These are phyloP conservation scores for Crithidia sp. DNA, from an alignment of 208 protist genomes.

Conservation along the genomic window DNA sequence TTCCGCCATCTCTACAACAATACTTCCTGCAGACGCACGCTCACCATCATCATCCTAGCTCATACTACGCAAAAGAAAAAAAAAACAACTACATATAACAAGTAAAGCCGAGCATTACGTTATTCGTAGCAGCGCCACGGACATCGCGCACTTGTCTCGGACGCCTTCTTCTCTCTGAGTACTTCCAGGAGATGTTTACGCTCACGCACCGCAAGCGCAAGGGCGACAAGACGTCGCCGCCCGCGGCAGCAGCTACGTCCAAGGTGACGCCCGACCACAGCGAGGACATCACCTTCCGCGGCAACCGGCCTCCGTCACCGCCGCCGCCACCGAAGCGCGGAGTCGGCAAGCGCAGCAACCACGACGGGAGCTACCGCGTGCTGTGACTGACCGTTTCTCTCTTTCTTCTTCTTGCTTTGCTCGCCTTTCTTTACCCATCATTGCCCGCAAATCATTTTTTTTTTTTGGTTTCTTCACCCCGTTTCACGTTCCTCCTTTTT, in stretches of 20 bases:
- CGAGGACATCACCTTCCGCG: not conserved
- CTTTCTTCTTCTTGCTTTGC: constrained; percentile 1
- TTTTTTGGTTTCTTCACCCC: constrained; percentile 3
- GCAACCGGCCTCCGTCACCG: constrained; percentile 1
- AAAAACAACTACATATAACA: too few species aligned
- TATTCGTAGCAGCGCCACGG: too few species aligned
- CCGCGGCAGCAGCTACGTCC: not conserved
- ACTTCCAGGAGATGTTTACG: not conserved
- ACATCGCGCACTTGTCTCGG: too few species aligned
- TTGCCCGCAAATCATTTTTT: constrained; percentile 4
- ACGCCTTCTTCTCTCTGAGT: too few species aligned
- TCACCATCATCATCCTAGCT: too few species aligned
- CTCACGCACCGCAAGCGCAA: not conserved
- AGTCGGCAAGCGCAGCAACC: not conserved
- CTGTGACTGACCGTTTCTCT: not conserved
- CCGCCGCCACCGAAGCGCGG: constrained; percentile 6
- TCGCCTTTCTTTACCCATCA: not conserved
- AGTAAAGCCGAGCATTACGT: too few species aligned
- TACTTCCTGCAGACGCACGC: too few species aligned
- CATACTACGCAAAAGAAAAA: too few species aligned
- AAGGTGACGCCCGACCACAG: not conserved
- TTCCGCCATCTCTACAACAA: too few species aligned
- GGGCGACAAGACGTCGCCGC: not conserved
- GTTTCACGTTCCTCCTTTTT: not conserved
- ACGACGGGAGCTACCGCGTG: constrained; percentile 8